Conservation (phyloP, 495 filamentous ascomycete genomes). For the Daldinia concentrica region DNA sequence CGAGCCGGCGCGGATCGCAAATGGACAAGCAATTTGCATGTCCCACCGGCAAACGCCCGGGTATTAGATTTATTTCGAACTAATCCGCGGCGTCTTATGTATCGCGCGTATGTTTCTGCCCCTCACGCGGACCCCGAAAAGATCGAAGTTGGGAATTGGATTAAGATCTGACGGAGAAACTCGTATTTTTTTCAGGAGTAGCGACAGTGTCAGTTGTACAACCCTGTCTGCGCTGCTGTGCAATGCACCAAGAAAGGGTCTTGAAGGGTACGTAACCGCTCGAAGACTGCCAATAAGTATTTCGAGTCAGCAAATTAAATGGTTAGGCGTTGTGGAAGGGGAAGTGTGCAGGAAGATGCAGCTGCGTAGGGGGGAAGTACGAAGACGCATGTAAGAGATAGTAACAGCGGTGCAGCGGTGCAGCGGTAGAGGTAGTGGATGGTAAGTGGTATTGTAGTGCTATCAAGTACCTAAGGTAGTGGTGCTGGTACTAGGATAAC, state of each 20-base stretch:
- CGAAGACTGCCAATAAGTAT: constrained; percentile 9
- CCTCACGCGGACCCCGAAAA: constrained; percentile 30
- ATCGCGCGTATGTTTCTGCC: constrained; percentile 27
- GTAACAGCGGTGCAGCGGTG: neutral
- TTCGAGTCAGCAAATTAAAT: constrained; percentile 33
- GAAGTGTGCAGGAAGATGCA: constrained; percentile 18
- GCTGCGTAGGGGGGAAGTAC: constrained; percentile 20
- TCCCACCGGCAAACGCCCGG: constrained; percentile 22
- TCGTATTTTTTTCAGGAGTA: constrained; percentile 11
- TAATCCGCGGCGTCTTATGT: constrained; percentile 20
- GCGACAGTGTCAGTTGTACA: constrained; percentile 13
- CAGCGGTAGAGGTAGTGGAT: neutral
- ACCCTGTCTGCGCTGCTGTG: constrained; percentile 19
- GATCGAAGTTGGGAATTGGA: constrained; percentile 24
- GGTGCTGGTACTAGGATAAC: neutral
- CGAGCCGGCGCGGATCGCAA: constrained; percentile 17
- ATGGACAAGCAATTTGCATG: constrained; percentile 28
- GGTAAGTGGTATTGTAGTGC: neutral
- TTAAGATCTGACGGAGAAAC: constrained; percentile 19
- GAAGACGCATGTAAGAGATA: constrained; percentile 8
- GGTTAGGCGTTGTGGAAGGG: constrained; percentile 39
- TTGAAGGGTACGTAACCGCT: constrained; percentile 17
- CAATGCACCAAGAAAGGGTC: constrained; percentile 18
- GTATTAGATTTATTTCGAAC: neutral
- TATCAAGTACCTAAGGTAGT: neutral